These are phyloP conservation scores for Podospora pseudocomata DNA, from an alignment of 495 filamentous ascomycete species.

Conservation along the genomic window DNA sequence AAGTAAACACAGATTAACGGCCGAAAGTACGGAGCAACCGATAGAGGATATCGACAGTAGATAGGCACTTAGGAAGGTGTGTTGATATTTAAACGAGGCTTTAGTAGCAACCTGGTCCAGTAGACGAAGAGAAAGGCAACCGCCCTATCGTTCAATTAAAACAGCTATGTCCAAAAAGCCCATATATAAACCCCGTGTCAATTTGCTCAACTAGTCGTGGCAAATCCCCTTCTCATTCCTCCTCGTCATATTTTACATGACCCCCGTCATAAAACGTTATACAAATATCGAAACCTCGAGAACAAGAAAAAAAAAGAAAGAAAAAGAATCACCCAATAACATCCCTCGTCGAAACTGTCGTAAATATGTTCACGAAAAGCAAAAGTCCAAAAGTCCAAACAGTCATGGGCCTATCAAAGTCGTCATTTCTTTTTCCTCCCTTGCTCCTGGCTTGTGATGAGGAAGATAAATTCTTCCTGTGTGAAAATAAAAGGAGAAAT, in stretches of 20 bases:
- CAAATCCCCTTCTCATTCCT: background rate
- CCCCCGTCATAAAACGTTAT: background rate
- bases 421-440: background rate
- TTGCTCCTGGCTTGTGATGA: background rate
- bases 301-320: background rate
- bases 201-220: background rate
- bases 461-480: no score
- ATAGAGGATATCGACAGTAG: no score
- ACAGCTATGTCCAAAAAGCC: background rate
- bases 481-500: background rate
- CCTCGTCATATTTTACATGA: background rate
- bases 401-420: background rate
- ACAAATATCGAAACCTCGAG: background rate
- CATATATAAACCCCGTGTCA: background rate
- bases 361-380: background rate
- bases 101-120: no score
- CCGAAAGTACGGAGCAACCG: no score
- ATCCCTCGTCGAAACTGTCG: no score
- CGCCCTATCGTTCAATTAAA: background rate
- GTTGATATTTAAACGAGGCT: no score
- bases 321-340: no score
- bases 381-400: background rate
- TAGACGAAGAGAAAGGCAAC: background rate
- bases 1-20: no score
- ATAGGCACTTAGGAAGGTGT: no score